phyloP scores from a whole-genome alignment of 805 yeast genomes.

The Saccharomycopsis vini region DNA sequence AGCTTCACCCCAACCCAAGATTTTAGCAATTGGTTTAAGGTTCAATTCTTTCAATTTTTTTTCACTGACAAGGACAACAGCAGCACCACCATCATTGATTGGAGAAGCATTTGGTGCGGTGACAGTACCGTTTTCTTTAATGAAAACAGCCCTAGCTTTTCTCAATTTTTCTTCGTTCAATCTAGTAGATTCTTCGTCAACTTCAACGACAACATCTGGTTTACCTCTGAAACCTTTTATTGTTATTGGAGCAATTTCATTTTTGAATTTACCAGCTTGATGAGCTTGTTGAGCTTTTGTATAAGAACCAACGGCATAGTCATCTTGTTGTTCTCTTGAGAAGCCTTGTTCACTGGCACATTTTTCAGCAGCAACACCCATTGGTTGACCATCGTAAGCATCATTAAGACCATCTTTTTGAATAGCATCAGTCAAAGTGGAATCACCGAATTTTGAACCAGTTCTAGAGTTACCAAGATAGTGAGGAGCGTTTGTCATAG shows the following conservation, averaged over 20 bases:
- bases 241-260: conserved; percentile 81
- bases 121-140: conserved; percentile 87
- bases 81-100: conserved; percentile 97
- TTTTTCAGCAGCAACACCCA: conserved; percentile 98
- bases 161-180: conserved; percentile 69
- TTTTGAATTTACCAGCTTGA: conserved; percentile 67
- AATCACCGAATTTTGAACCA: conserved; percentile 87
- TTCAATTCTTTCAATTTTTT: conserved; percentile 76
- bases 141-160: conserved; percentile 89
- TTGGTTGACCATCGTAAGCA: conserved; percentile 78
- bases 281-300: conserved; percentile 79
- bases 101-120: conserved; percentile 97
- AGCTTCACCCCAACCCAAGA: conserved; percentile 96
- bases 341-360: conserved; percentile 78
- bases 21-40: conserved; percentile 81
- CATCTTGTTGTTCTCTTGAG: conserved; percentile 83
- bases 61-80: conserved; percentile 80
- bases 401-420: conserved; percentile 90
- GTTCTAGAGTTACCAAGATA: conserved; percentile 77
- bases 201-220: conserved; percentile 61
- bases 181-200: conserved; percentile 79
- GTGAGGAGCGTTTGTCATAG: conserved; percentile 94
- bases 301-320: conserved; percentile 77
- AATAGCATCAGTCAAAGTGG: conserved; percentile 73
- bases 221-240: conserved; percentile 87